Percentiles rank a stretch among this genome's conserved stretches.
These are phyloP conservation scores for Aureobasidium sp. DNA, from an alignment of 2,329 filamentous ascomycete genomes.

Conservation along the genomic window DNA sequence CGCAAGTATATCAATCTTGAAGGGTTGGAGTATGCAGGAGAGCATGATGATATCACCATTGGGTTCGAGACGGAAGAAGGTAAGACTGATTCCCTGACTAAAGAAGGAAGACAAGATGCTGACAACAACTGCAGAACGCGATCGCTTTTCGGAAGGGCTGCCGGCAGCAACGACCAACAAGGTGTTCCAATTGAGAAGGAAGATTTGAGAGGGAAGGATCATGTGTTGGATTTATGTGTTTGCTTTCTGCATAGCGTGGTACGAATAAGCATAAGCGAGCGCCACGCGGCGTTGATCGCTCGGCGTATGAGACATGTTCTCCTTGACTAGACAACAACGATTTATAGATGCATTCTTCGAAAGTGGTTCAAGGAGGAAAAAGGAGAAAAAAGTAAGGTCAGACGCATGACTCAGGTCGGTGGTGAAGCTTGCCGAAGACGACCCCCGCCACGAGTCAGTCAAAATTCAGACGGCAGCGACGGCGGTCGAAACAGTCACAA, in stretches of 20 bases:
- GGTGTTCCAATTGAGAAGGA: slow-evolving; percentile 9
- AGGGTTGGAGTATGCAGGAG: slow-evolving; percentile 79
- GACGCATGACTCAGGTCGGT: not conserved
- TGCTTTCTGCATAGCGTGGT: slow-evolving; percentile 6
- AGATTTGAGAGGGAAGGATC: not conserved
- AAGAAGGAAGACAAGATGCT: slow-evolving; percentile 19
- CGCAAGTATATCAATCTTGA: slow-evolving; percentile 77
- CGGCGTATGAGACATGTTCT: not conserved
- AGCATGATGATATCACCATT: slow-evolving; percentile 87
- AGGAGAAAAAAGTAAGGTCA: not conserved
- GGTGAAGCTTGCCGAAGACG: not conserved
- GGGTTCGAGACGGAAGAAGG: slow-evolving; percentile 66
- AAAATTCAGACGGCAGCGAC: not conserved
- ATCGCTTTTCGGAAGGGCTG: slow-evolving; percentile 39
- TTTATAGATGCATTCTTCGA: too few relatives aligned
- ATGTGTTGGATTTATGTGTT: not conserved
- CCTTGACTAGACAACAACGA: not conserved
- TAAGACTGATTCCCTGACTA: slow-evolving; percentile 6
- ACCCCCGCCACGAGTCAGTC: slow-evolving; percentile 2
- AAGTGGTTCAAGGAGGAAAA: not conserved
- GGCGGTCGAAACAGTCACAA: slow-evolving; percentile 1
- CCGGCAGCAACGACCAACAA: slow-evolving; percentile 35
- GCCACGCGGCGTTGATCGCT: not conserved
- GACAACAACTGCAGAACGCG: slow-evolving; percentile 33
- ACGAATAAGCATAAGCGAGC: not conserved